These are phyloP conservation scores for Eucalyptus pumila DNA, from an alignment of 345 rosid species.

Conservation along the genomic window DNA sequence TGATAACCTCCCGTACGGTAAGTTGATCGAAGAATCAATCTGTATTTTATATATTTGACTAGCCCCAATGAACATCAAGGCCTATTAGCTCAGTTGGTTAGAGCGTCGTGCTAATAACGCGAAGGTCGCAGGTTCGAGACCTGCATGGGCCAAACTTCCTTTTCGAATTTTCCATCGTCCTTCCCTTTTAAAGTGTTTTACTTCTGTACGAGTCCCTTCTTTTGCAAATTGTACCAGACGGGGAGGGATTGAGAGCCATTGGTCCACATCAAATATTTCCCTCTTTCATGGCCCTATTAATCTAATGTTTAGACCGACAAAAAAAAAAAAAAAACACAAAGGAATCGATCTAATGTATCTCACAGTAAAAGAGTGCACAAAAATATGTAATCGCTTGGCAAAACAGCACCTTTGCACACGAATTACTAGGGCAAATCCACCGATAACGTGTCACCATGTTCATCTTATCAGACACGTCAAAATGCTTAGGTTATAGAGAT, in stretches of 20 bases:
- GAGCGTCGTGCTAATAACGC: conserved; percentile 98
- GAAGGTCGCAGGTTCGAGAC: conserved; percentile 67
- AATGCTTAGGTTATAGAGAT: background rate
- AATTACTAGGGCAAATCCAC: background rate
- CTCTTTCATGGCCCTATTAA: background rate
- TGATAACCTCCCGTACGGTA: rapidly evolving
- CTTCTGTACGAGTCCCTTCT: background rate
- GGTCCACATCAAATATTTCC: background rate
- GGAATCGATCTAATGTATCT: background rate
- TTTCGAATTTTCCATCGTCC: background rate
- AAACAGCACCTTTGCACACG: background rate
- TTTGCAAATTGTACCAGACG: background rate
- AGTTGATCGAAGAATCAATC: too few relatives aligned
- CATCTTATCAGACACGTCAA: background rate
- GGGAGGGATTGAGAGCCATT: too few relatives aligned
- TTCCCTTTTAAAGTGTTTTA: background rate
- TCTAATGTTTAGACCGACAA: too few relatives aligned
- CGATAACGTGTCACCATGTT: background rate
- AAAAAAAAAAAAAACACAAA: too few relatives aligned
- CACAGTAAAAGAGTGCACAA: background rate
- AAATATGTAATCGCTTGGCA: background rate
- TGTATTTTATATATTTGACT: rapidly evolving
- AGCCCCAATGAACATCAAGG: background rate
- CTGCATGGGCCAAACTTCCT: conserved; percentile 24
- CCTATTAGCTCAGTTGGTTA: conserved; percentile 56